Evolutionary conservation across 331 rosid genomes (phyloP).

Genomic region (Telfairia occidentalis): DNA sequence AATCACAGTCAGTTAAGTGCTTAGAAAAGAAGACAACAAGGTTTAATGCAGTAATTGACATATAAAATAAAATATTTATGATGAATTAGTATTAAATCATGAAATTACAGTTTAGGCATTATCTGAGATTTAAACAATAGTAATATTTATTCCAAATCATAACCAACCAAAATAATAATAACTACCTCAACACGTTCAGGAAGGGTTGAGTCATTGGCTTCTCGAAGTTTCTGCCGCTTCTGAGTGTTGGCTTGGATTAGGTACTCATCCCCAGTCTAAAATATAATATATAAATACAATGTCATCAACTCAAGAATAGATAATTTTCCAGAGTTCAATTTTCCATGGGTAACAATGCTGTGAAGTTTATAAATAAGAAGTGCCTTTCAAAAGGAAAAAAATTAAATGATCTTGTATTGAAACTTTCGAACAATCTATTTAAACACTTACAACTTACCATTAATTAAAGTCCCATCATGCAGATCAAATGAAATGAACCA

Average conservation of each 20-base stretch:
- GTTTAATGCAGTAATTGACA: neutral
- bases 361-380: neutral
- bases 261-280: constrained; percentile 50
- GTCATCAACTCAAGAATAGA: neutral
- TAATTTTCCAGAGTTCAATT: neutral
- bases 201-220: constrained; percentile 30
- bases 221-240: constrained; percentile 59
- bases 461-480: neutral
- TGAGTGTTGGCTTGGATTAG: constrained; percentile 84
- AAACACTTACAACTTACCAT: neutral
- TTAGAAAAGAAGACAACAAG: neutral
- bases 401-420: neutral
- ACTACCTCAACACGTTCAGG: constrained; percentile 66
- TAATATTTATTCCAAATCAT: neutral
- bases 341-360: neutral
- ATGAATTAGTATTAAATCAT: neutral
- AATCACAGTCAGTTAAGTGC: neutral
- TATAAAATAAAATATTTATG: neutral
- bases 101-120: neutral
- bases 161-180: constrained; percentile 18
- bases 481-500: neutral
- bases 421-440: neutral
- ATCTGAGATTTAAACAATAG: neutral
- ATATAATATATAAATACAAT: constrained; percentile 9
- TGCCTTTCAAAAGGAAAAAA: neutral